Evolutionary conservation across 202 grass and related monocot species (phyloP), one percentile per base, ranked within the genome.

Genomic region (Panicum virgatum): DNA sequence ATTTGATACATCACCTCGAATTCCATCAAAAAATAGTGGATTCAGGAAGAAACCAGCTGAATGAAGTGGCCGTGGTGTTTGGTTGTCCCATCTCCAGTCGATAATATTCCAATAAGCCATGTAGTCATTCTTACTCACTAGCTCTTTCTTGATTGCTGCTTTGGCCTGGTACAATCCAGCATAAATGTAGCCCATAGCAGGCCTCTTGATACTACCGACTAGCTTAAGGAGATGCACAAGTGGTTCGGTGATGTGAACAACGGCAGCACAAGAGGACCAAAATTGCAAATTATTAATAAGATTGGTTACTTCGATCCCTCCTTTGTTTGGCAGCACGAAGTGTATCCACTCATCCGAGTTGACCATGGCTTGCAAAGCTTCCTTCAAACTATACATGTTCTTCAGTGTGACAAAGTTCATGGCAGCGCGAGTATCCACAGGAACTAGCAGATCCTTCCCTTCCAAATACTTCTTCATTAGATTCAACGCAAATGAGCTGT

Each of bases 31-130:
- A 91, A 98, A 98, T 16, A 90, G 76, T 62, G 95, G 95, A 76
- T 98, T 94, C 40, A 98, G 80, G 79, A 98, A 84, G 86, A 91
- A 93, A 66, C 92, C 95, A 43, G 92, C 92, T 61, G 82, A 85
- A 66, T 98, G 88, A 83, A 93, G 95, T 69, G 95, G 95, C 2
- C 69, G 84, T 61, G 72, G 78, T 68, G 67, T 66, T 44, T 91
- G 86, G 66, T 78, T 89, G 45, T 90, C 77, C 95, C 92, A 98
- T 77, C 86, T 98, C 81, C 79, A 83, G 77, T 98, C 76, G 15
- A 98, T 98, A 88, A 94, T 94, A 75, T 94, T 86, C 92, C 88
- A 93, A 54, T 93, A 94, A 87, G 77, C 47, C 63, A 88, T 88
- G 82, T 91, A 94, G 25, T 83, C 86, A 3, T 40, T 85, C 76